phyloP scores from a whole-genome alignment of 2,329 filamentous ascomycete species.

The Phialemoniopsis sp. region DNA sequence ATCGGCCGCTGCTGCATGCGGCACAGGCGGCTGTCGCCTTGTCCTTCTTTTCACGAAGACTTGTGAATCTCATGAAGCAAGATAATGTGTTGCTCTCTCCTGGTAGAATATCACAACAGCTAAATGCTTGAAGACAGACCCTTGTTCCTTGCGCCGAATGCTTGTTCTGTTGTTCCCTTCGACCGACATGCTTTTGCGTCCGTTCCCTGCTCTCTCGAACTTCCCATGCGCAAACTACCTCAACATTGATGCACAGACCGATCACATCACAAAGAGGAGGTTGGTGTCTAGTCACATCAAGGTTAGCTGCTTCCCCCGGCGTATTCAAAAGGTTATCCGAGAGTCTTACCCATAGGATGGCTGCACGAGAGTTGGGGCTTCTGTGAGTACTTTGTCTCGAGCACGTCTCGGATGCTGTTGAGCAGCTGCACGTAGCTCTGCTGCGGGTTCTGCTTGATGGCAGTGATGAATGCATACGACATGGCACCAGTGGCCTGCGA shows the following conservation, averaged over 20 bases:
- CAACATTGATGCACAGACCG: neutral
- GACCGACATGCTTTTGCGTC: neutral
- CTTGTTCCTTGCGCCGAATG: no score
- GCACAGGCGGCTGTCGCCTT: no score
- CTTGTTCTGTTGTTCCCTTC: no score
- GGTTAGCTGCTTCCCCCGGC: constrained; percentile 7
- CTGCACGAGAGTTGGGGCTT: constrained; percentile 96
- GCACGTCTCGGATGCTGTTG: constrained; percentile 89
- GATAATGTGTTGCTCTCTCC: no score
- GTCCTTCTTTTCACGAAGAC: no score
- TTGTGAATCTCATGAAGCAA: no score
- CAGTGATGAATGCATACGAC: constrained; percentile 94
- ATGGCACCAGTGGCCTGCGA: constrained; percentile 93
- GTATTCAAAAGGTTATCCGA: constrained; percentile 3
- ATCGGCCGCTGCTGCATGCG: no score
- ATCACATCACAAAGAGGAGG: constrained; percentile 63
- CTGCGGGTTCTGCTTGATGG: constrained; percentile 87
- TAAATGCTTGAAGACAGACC: no score
- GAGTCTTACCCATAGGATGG: constrained; percentile 79
- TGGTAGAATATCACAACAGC: no score
- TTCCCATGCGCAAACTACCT: neutral
- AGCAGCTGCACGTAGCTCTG: constrained; percentile 95
- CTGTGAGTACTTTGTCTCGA: constrained; percentile 83
- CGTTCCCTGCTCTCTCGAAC: no score
- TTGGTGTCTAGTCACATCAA: constrained; percentile 54